Percentiles rank a stretch among this genome's conserved stretches.
phyloP scores from a whole-genome alignment of 139 green algal genomes.

The Trebouxia sp. region DNA sequence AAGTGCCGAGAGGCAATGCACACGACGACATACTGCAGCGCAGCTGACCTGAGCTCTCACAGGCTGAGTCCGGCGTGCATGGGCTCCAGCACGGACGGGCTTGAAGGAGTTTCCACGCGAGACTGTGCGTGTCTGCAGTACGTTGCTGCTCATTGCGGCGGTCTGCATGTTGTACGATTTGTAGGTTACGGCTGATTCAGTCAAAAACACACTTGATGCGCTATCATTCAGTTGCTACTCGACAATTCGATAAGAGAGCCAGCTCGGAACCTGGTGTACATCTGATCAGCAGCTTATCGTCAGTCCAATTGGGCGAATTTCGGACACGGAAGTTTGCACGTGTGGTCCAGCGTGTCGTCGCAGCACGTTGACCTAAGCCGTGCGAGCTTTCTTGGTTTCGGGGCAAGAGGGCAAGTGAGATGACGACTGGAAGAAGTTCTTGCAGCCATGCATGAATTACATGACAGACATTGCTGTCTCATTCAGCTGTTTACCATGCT shows the following conservation, averaged over 20 bases:
- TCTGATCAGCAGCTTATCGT: not conserved
- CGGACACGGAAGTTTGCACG: not conserved
- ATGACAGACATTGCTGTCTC: too few species aligned
- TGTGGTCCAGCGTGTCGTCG: not conserved
- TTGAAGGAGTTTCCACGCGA: not conserved
- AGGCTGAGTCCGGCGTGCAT: too few species aligned
- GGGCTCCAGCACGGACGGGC: not conserved
- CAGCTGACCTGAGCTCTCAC: too few species aligned
- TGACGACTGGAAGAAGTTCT: not conserved
- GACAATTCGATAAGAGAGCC: slow-evolving; percentile 20
- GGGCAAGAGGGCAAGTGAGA: too few species aligned
- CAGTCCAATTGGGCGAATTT: not conserved
- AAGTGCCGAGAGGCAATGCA: too few species aligned
- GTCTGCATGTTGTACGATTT: not conserved
- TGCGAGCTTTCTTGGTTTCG: not conserved
- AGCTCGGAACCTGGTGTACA: slow-evolving; percentile 8
- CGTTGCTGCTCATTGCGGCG: not conserved
- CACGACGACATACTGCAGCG: too few species aligned
- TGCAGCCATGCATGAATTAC: not conserved
- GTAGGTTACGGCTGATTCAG: too few species aligned
- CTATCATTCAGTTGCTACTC: too few species aligned
- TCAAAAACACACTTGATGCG: too few species aligned
- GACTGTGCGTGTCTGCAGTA: not conserved
- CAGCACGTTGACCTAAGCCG: not conserved
- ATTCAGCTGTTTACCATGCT: too few species aligned